phyloP scores from a whole-genome alignment of 352 stramenopile species.

The Phytophthora constricta region DNA sequence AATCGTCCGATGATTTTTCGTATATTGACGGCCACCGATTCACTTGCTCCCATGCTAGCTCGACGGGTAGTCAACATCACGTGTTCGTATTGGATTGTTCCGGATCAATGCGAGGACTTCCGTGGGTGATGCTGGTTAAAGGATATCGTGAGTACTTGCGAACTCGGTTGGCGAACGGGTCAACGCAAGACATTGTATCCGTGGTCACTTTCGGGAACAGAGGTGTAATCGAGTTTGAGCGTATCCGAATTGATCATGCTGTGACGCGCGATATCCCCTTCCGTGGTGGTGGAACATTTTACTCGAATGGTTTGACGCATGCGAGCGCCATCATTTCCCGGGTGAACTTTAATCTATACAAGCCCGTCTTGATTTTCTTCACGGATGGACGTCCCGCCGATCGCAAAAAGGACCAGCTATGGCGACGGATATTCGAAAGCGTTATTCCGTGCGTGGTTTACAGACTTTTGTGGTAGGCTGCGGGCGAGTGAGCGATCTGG shows the following conservation, averaged over 20 bases:
- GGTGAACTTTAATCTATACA: slow-evolving; percentile 31
- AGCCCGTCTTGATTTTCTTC: slow-evolving; percentile 56
- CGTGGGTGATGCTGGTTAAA: slow-evolving; percentile 31
- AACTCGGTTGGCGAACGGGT: slow-evolving; percentile 31
- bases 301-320: slow-evolving; percentile 36
- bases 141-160: slow-evolving; percentile 42
- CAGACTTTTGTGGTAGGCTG: slow-evolving; percentile 48
- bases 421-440: slow-evolving; percentile 34
- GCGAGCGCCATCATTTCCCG: slow-evolving; percentile 50
- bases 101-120: slow-evolving; percentile 47
- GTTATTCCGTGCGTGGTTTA: slow-evolving; percentile 31
- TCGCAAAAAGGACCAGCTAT: slow-evolving; percentile 34
- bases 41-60: slow-evolving; percentile 36
- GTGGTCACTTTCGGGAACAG: slow-evolving; percentile 45
- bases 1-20: slow-evolving; percentile 1
- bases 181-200: slow-evolving; percentile 44
- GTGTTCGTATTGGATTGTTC: slow-evolving; percentile 60
- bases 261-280: slow-evolving; percentile 19
- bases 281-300: slow-evolving; percentile 40
- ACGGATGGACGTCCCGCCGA: slow-evolving; percentile 50
- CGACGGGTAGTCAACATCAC: slow-evolving; percentile 37
- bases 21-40: slow-evolving; percentile 47
- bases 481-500: slow-evolving; percentile 35
- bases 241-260: slow-evolving; percentile 10
- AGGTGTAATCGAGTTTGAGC: slow-evolving; percentile 39